Base-by-base conservation (phyloP, 768 basidiomycete genomes). In the Serendipita sp. region DNA sequence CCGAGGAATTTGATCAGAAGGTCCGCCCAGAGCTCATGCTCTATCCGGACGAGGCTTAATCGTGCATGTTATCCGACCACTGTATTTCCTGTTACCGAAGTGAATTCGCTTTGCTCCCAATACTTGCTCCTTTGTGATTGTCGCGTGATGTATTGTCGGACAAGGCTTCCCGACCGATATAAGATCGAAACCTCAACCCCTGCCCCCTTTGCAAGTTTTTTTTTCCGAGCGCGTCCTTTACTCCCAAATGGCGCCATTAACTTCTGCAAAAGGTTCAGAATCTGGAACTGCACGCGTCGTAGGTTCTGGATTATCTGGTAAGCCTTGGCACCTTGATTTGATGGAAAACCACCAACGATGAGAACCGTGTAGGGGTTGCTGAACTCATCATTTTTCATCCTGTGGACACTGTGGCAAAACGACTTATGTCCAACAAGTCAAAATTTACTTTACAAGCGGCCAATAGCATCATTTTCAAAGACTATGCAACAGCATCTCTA, bases 341-440 rank as follows among this genome's bases (percentile, higher is more conserved):
- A 10, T 18, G 65, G 23, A n/a, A 30, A 36, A 23, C 38, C 5
- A 44, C 41, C 1, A 38, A 32, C 34, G 11, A 23, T 18, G 30
- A 13, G 15, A 18, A 13, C 32, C 35, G 15, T 65, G 16, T 68
- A 95, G 94, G 94, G 72, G 79, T 99, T 70, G 92, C 94, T 69
- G 95, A 99, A 78, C 80, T 99, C 64, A 76, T 96, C 69, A 83
- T 97, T 18, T 96, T 97, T 78, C 93, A 96, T 73, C 93, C 93
- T 18, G 89, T 92, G 28, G 93, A 99, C 76, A 99, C 96, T 1
- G 85, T 97, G 64, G 92, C 96, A n/a, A 99, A 99, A 75, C 87
- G 95, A 41, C 75, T 99, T 63, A 99, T 99, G 95, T 94, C 91
- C 74, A 96, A 97, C 83, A 93, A 93, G 78, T 79, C 80, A 67